These are phyloP conservation scores for Xylaria sp. DNA, from an alignment of 2,329 filamentous ascomycete species.

Conservation along the genomic window DNA sequence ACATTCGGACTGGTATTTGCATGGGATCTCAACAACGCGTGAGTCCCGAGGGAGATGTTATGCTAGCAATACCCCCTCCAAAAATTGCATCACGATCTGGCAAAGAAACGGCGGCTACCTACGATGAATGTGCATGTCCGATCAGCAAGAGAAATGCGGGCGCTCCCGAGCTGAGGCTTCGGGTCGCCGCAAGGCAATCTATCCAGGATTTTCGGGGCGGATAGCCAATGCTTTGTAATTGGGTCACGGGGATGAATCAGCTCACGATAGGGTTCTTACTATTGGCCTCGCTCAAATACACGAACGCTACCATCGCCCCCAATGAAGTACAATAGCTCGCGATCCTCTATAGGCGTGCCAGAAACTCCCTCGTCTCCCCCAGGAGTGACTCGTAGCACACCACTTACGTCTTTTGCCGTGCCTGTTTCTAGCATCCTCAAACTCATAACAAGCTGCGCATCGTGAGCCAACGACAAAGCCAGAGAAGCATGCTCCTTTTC, in stretches of 20 bases:
- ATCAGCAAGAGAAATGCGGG: conserved; percentile 11
- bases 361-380: conserved; percentile 54
- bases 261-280: conserved; percentile 37
- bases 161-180: conserved; percentile 7
- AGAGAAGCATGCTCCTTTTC: conserved; percentile 79
- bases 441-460: conserved; percentile 75
- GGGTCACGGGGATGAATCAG: conserved; percentile 15
- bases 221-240: conserved; percentile 18
- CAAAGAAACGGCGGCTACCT: conserved; percentile 36
- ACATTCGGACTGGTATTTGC: conserved; percentile 49
- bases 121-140: conserved; percentile 35
- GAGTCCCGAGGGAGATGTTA: conserved; percentile 46
- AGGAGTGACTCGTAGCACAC: conserved; percentile 79
- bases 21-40: conserved; percentile 45
- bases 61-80: conserved; percentile 45
- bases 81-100: conserved; percentile 49
- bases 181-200: conserved; percentile 24
- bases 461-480: conserved; percentile 76
- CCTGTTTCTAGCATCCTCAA: conserved; percentile 85
- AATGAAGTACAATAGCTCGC: conserved; percentile 84
- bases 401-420: conserved; percentile 89
- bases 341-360: conserved; percentile 59
- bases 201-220: conserved; percentile 1
- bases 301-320: conserved; percentile 80
- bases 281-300: conserved; percentile 85